Evolutionary conservation across 352 stramenopile species (phyloP).

Genomic region (Phytophthora pseudosyringae): DNA sequence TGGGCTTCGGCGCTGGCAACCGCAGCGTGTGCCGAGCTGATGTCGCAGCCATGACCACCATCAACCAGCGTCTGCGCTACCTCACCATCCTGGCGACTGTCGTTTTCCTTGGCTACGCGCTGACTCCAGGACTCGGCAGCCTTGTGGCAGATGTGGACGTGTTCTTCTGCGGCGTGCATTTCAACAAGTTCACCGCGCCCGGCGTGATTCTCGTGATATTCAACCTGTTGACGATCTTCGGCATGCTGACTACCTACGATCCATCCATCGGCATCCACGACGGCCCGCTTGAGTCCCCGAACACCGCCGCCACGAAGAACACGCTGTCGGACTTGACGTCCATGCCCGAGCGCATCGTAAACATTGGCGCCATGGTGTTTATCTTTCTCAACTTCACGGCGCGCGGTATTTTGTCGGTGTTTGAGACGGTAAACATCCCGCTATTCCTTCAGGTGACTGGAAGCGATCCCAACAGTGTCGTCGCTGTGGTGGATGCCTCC

Average conservation of each 20-base stretch:
- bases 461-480: conserved; percentile 57
- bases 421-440: conserved; percentile 88
- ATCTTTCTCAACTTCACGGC: conserved; percentile 85
- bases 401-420: conserved; percentile 79
- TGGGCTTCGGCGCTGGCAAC: conserved; percentile 82
- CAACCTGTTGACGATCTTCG: conserved; percentile 70
- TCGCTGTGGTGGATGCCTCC: conserved; percentile 67
- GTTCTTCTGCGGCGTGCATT: conserved; percentile 64
- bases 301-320: conserved; percentile 42
- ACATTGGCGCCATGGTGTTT: conserved; percentile 74
- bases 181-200: conserved; percentile 80
- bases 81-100: conserved; percentile 77
- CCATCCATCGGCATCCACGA: conserved; percentile 60
- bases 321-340: conserved; percentile 58
- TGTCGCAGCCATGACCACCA: conserved; percentile 69
- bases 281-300: conserved; percentile 60
- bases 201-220: conserved; percentile 67
- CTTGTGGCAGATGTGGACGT: conserved; percentile 69
- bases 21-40: conserved; percentile 81
- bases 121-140: conserved; percentile 74
- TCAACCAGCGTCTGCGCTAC: conserved; percentile 79
- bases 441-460: conserved; percentile 75
- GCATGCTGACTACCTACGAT: conserved; percentile 70
- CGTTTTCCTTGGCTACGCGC: conserved; percentile 77
- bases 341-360: conserved; percentile 72